Evolutionary conservation across 176 grass and related monocot species (phyloP).

Genomic region (Puccinellia tenuiflora): DNA sequence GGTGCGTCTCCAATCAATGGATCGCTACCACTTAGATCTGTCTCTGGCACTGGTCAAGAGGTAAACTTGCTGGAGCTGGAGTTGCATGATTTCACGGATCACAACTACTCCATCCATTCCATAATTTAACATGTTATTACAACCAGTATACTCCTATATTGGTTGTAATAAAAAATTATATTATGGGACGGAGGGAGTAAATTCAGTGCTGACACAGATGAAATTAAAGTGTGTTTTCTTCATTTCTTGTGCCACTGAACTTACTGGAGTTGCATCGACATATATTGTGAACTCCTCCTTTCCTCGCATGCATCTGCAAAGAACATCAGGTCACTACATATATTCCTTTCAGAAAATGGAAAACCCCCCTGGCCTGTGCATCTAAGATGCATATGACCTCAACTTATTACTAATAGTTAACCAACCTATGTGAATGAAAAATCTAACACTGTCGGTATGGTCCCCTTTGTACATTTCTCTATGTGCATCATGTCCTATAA

Average conservation of each 20-base stretch:
- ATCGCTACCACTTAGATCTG: conserved; percentile 18
- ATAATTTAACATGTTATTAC: too few relatives aligned
- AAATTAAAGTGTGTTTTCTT: background rate
- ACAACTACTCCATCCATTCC: too few relatives aligned
- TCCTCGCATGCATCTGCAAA: background rate
- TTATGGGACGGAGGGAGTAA: too few relatives aligned
- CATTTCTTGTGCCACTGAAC: background rate
- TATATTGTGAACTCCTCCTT: background rate
- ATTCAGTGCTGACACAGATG: background rate
- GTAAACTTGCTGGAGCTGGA: background rate
- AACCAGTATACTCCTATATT: too few relatives aligned
- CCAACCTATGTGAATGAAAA: background rate
- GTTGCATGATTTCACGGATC: background rate
- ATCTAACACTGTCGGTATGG: background rate
- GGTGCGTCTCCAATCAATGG: conserved; percentile 19
- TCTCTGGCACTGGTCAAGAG: background rate
- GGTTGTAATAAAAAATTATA: too few relatives aligned
- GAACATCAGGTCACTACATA: background rate
- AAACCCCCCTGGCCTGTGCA: background rate
- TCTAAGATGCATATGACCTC: background rate
- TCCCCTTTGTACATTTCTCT: background rate
- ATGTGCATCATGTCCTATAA: background rate
- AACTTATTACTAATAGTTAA: background rate
- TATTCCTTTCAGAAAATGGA: background rate
- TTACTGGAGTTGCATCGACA: background rate